Percentiles rank a stretch among this genome's conserved stretches.
Evolutionary conservation across 2,329 filamentous ascomycete species (phyloP).

Genomic region (Neodidymelliopsis sp.): DNA sequence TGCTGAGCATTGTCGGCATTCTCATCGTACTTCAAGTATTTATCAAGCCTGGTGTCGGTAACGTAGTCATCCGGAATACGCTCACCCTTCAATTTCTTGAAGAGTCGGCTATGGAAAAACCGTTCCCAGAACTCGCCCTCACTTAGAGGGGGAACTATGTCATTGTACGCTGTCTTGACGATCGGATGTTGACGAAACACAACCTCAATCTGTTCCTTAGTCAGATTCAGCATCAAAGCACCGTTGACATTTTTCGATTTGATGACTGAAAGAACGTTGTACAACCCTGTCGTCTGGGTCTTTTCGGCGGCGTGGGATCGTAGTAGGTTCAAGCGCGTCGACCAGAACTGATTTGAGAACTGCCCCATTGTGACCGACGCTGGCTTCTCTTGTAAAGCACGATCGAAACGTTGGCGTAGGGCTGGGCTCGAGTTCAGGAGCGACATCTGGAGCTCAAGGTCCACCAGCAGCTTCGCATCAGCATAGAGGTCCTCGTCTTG

Average conservation of each 20-base stretch:
- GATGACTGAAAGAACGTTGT: constrained; percentile 91
- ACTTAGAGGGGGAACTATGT: constrained; percentile 78
- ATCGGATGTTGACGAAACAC: constrained; percentile 94
- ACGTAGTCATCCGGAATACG: constrained; percentile 80
- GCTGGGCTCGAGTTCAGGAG: constrained; percentile 80
- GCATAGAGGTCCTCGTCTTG: constrained; percentile 75
- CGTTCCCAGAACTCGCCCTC: constrained; percentile 89
- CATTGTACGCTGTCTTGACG: constrained; percentile 88
- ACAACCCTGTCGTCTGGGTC: constrained; percentile 84
- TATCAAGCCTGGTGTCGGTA: constrained; percentile 81
- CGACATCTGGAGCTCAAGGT: constrained; percentile 85
- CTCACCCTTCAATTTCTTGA: constrained; percentile 91
- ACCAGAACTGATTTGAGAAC: constrained; percentile 95
- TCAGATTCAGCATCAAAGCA: constrained; percentile 78
- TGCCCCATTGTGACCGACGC: constrained; percentile 80
- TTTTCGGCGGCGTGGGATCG: constrained; percentile 90
- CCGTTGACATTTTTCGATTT: constrained; percentile 80
- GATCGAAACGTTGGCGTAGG: constrained; percentile 85
- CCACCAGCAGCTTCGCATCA: constrained; percentile 76
- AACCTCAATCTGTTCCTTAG: constrained; percentile 88
- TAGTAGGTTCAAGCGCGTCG: constrained; percentile 82
- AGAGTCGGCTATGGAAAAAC: constrained; percentile 90
- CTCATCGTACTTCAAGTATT: constrained; percentile 80
- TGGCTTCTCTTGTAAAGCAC: constrained; percentile 82
- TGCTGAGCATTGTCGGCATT: constrained; percentile 55